Conservation (phyloP, 495 filamentous ascomycete species). For the Neurospora cerealis region DNA sequence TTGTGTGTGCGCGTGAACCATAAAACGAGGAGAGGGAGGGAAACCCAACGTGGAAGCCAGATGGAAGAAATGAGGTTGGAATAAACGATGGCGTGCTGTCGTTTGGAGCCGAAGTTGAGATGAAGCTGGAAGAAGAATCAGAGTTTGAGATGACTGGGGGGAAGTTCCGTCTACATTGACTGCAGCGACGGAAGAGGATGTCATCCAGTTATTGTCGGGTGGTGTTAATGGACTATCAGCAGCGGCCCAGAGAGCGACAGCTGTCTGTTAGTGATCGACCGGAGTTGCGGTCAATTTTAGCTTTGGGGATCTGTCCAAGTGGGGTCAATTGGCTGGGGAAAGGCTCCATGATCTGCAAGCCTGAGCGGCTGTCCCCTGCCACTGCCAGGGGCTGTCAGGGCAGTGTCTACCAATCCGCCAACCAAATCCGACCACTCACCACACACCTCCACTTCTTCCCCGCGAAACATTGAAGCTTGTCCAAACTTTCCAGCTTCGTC, state of each 20-base stretch:
- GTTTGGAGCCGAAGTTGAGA: neutral
- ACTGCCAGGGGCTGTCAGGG: neutral
- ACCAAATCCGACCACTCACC: neutral
- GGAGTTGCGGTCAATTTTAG: neutral
- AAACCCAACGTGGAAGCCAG: neutral
- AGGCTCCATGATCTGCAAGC: neutral
- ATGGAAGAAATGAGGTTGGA: neutral
- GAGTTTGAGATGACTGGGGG: neutral
- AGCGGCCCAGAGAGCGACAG: accelerated
- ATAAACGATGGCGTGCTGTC: neutral
- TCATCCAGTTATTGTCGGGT: neutral
- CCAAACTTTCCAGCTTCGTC: neutral
- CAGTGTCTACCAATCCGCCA: neutral
- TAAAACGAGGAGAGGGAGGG: neutral
- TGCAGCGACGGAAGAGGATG: neutral
- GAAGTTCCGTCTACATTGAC: neutral
- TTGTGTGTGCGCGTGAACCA: neutral
- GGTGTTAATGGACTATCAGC: neutral
- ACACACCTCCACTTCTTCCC: neutral
- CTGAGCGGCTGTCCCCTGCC: neutral
- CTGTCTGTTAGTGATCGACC: neutral
- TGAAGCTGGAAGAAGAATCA: neutral
- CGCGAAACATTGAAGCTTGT: neutral
- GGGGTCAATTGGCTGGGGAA: neutral
- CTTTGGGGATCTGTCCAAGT: neutral